Evolutionary conservation across 805 yeast genomes (phyloP).

Genomic region (Spathaspora boniae): DNA sequence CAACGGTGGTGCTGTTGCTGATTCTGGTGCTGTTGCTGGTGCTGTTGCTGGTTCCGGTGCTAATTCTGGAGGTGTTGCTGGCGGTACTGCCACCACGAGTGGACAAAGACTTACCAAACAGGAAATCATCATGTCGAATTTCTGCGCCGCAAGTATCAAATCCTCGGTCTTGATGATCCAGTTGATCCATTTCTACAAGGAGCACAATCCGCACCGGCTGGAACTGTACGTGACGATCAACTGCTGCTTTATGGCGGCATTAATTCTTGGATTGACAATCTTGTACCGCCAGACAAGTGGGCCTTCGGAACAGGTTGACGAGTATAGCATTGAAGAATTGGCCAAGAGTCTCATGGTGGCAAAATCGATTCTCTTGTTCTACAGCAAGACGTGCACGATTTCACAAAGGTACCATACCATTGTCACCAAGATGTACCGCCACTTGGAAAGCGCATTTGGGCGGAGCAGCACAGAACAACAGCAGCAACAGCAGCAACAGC

Average conservation of each 20-base stretch:
- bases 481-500: constrained; percentile 2
- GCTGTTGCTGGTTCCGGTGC: background rate
- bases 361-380: constrained; percentile 8
- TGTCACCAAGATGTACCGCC: constrained; percentile 12
- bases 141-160: constrained; percentile 35
- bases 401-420: constrained; percentile 11
- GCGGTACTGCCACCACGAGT: constrained; percentile 12
- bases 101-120: too few relatives aligned
- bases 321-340: constrained; percentile 10
- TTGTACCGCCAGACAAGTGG: constrained; percentile 15
- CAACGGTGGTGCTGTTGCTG: background rate
- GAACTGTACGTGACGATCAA: constrained; percentile 32
- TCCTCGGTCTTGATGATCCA: constrained; percentile 33
- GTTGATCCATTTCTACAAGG: constrained; percentile 23
- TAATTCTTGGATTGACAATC: constrained; percentile 30
- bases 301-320: constrained; percentile 11
- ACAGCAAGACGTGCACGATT: constrained; percentile 13
- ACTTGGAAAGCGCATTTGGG: constrained; percentile 11
- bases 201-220: constrained; percentile 28
- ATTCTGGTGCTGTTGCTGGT: too few relatives aligned
- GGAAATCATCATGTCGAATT: constrained; percentile 15
- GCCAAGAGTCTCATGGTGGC: constrained; percentile 12
- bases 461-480: constrained; percentile 3
- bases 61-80: too few relatives aligned
- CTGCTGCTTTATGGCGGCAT: constrained; percentile 33